Percentiles rank a stretch among this genome's conserved stretches.
Evolutionary conservation across 805 yeast genomes (phyloP).

Genomic region (Lachancea waltii): DNA sequence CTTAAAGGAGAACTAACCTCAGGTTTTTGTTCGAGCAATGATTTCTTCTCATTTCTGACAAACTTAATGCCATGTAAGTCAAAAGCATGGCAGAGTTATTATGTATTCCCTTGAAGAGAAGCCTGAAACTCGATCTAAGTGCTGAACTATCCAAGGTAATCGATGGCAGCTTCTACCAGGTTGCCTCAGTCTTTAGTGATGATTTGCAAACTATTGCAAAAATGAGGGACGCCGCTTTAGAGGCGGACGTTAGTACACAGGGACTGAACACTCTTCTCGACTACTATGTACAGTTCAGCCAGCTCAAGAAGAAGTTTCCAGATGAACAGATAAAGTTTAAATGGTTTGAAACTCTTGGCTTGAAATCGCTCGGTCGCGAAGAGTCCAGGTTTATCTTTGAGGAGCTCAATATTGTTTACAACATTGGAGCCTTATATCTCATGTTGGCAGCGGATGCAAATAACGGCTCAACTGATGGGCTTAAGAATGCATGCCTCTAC

Average conservation of each 20-base stretch:
- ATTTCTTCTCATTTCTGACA: too few relatives aligned
- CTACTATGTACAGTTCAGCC: conserved; percentile 43
- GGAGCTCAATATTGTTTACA: conserved; percentile 54
- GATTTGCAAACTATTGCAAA: conserved; percentile 40
- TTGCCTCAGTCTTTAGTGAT: conserved; percentile 35
- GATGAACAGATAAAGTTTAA: conserved; percentile 51
- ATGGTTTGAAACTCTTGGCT: conserved; percentile 70
- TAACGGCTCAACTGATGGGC: conserved; percentile 41
- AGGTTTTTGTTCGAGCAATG: too few relatives aligned
- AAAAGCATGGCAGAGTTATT: conserved; percentile 36
- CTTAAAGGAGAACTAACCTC: too few relatives aligned
- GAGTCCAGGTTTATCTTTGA: conserved; percentile 53
- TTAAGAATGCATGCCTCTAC: conserved; percentile 54
- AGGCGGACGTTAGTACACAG: conserved; percentile 33
- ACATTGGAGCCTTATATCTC: conserved; percentile 60
- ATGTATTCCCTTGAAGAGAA: conserved; percentile 45
- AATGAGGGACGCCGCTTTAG: conserved; percentile 39
- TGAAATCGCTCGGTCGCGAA: conserved; percentile 44
- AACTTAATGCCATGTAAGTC: not conserved
- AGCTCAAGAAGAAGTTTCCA: conserved; percentile 54
- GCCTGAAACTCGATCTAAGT: conserved; percentile 38
- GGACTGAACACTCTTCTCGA: conserved; percentile 35
- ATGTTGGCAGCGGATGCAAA: conserved; percentile 45
- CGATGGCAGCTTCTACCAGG: conserved; percentile 41
- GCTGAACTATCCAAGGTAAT: conserved; percentile 39